A percentile compares a stretch with the other conserved stretches of the same genome.
Evolutionary conservation across 2,329 filamentous ascomycete genomes (phyloP).

Genomic region (Trichoderma endophyticum): DNA sequence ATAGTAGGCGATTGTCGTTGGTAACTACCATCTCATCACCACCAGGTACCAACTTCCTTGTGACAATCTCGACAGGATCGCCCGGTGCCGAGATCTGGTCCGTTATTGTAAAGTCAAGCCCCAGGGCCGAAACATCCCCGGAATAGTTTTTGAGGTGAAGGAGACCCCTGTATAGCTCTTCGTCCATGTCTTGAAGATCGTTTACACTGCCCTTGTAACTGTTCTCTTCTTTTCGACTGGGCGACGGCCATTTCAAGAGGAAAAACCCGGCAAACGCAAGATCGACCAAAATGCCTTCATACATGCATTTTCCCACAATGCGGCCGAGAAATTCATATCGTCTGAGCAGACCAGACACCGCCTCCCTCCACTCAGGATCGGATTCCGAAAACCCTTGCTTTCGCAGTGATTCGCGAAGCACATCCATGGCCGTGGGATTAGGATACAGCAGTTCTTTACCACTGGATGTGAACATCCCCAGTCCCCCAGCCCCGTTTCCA

Average conservation of each 20-base stretch:
- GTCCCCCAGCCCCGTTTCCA: conserved; percentile 43
- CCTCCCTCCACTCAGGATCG: conserved; percentile 54
- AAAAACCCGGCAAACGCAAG: conserved; percentile 94
- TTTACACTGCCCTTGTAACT: conserved; percentile 92
- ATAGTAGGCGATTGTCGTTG: conserved; percentile 89
- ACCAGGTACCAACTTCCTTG: conserved; percentile 70
- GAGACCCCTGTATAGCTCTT: conserved; percentile 84
- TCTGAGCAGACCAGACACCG: conserved; percentile 60
- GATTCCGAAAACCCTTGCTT: conserved; percentile 50
- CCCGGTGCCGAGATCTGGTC: conserved; percentile 57
- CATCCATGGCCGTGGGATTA: conserved; percentile 74
- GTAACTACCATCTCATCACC: conserved; percentile 78
- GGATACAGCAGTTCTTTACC: conserved; percentile 85
- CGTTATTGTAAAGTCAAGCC: conserved; percentile 84
- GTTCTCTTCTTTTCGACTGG: conserved; percentile 59
- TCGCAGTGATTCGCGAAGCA: conserved; percentile 58
- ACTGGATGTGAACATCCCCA: conserved; percentile 74
- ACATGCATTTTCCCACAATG: conserved; percentile 92
- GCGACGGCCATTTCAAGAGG: conserved; percentile 87
- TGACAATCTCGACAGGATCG: conserved; percentile 58
- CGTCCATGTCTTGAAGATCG: conserved; percentile 87
- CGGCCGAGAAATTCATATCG: conserved; percentile 90
- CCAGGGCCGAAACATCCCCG: conserved; percentile 68
- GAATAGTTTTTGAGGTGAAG: conserved; percentile 78
- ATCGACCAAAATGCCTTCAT: conserved; percentile 93